Evolutionary conservation across 495 filamentous ascomycete genomes (phyloP).

Genomic region (Pseudoneurospora amorphoporcata): DNA sequence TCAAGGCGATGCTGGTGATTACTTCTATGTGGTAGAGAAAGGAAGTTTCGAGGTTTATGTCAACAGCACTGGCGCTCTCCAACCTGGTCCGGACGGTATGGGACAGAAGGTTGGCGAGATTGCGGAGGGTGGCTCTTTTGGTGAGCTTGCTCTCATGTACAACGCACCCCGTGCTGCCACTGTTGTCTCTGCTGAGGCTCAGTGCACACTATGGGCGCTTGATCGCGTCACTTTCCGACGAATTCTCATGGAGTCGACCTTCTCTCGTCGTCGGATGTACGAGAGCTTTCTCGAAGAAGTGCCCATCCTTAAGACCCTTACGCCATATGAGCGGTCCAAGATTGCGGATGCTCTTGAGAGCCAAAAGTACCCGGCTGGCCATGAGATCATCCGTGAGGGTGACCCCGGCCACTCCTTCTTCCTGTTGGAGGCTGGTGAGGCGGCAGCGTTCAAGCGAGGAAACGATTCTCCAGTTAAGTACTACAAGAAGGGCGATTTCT

Average conservation of each 20-base stretch:
- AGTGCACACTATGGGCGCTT: conserved; percentile 81
- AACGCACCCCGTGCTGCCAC: conserved; percentile 96
- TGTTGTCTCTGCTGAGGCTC: conserved; percentile 69
- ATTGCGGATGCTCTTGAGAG: conserved; percentile 94
- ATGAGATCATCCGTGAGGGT: conserved; percentile 80
- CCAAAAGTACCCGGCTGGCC: conserved; percentile 70
- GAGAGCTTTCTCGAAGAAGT: conserved; percentile 97
- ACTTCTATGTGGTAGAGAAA: conserved; percentile 93
- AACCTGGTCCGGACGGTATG: conserved; percentile 75
- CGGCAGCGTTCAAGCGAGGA: conserved; percentile 68
- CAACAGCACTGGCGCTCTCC: conserved; percentile 65
- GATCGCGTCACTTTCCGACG: conserved; percentile 95
- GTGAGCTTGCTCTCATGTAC: conserved; percentile 96
- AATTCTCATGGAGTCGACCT: conserved; percentile 96
- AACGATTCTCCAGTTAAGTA: conserved; percentile 56
- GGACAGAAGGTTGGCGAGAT: conserved; percentile 75
- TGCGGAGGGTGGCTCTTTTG: conserved; percentile 88
- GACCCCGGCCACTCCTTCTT: conserved; percentile 90
- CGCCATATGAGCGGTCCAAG: conserved; percentile 86
- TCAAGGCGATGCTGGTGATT: conserved; percentile 93
- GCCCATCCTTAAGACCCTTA: conserved; percentile 71
- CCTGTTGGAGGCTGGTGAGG: conserved; percentile 79
- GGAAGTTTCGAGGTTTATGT: conserved; percentile 89
- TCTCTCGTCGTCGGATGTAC: conserved; percentile 91
- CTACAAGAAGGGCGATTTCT: conserved; percentile 90